Conservation (phyloP, 805 yeast species). For the Ogataea corticis region DNA sequence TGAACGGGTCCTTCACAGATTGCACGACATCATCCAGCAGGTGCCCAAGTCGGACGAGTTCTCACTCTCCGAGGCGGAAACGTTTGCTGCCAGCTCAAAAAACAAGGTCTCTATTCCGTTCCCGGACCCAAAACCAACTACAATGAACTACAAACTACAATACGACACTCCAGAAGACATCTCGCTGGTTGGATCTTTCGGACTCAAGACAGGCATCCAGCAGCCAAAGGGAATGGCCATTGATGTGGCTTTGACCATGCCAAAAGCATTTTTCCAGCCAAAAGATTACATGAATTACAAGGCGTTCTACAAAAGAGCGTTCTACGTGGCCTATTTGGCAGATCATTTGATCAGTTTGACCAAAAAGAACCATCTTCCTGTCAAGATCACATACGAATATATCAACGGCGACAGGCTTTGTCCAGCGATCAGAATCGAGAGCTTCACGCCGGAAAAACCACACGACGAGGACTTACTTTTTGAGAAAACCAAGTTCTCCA, state of each 20-base stretch:
- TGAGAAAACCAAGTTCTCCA: conserved; percentile 65
- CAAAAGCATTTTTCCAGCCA: conserved; percentile 66
- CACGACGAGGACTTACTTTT: conserved; percentile 56
- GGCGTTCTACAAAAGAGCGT: conserved; percentile 86
- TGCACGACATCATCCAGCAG: conserved; percentile 65
- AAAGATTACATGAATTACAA: conserved; percentile 91
- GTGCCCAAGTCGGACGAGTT: conserved; percentile 58
- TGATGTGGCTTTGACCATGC: conserved; percentile 85
- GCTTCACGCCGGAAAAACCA: conserved; percentile 43
- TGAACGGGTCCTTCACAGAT: conserved; percentile 73
- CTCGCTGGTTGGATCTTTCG: conserved; percentile 85
- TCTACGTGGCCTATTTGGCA: conserved; percentile 78
- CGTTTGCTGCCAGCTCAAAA: conserved; percentile 42
- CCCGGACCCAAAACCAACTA: conserved; percentile 83
- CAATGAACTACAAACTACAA: conserved; percentile 67
- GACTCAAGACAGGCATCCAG: conserved; percentile 76
- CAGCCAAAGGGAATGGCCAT: conserved; percentile 62
- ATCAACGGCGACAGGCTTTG: conserved; percentile 75
- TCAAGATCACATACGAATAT: conserved; percentile 62
- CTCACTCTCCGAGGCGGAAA: conserved; percentile 59
- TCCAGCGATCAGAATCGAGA: conserved; percentile 69
- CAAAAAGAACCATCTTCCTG: conserved; percentile 56
- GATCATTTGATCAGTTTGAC: conserved; percentile 57
- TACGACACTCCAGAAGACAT: conserved; percentile 72
- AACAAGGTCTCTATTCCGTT: conserved; percentile 72